Evolutionary conservation across 73 alveolate species (phyloP).

Genomic region (Stentor coeruleus): DNA sequence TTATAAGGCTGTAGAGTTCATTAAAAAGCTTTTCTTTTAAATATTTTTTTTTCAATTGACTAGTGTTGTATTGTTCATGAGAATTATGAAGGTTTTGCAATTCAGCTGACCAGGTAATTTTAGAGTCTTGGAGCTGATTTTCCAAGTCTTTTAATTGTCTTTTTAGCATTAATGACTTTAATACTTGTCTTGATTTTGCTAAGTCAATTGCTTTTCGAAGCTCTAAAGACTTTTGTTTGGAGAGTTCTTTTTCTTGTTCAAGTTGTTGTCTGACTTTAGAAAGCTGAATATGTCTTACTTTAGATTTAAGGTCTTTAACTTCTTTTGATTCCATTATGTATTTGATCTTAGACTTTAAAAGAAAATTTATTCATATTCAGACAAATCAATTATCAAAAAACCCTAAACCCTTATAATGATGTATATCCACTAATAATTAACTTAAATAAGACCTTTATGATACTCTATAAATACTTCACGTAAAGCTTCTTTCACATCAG

Average conservation of each 20-base stretch:
- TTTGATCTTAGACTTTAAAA: too few species aligned
- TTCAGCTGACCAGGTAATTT: background rate
- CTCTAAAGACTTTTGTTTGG: background rate
- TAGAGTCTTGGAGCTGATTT: background rate
- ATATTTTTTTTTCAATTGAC: background rate
- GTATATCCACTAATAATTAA: too few species aligned
- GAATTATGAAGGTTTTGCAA: background rate
- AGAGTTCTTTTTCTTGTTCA: background rate
- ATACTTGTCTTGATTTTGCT: background rate
- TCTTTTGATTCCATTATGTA: background rate
- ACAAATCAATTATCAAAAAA: too few species aligned
- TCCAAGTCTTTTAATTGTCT: background rate
- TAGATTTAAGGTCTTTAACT: background rate
- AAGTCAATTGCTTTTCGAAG: background rate
- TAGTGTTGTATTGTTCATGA: background rate
- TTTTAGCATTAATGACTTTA: background rate
- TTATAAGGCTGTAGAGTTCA: background rate
- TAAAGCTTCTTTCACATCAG: conserved; percentile 59
- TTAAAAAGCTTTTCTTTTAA: background rate
- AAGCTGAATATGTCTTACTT: background rate
- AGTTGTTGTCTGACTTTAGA: background rate
- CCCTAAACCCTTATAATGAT: too few species aligned
- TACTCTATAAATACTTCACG: conserved; percentile 67
- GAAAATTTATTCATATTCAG: too few species aligned
- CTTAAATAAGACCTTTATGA: too few species aligned